Conservation (phyloP, 176 grass and related monocot species). For the Oryza rufipogon region DNA sequence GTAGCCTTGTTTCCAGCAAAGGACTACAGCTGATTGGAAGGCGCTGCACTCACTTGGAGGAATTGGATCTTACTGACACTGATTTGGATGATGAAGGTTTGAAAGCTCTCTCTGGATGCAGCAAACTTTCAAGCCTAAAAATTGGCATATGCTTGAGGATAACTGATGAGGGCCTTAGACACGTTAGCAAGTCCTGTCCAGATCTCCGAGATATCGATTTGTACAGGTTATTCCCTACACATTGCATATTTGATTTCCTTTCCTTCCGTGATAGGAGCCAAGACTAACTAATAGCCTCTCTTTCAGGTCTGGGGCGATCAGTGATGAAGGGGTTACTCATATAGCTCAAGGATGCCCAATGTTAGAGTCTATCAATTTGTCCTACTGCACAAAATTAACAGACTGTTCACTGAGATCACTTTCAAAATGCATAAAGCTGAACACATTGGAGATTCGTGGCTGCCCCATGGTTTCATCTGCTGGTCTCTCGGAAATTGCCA, state of each 20-base stretch:
- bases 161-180: constrained; percentile 68
- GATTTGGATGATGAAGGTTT: constrained; percentile 91
- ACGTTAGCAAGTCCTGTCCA: constrained; percentile 61
- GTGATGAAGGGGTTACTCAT: constrained; percentile 62
- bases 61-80: constrained; percentile 81
- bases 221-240: constrained; percentile 53
- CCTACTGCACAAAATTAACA: constrained; percentile 81
- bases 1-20: constrained; percentile 55
- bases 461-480: constrained; percentile 56
- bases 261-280: not conserved
- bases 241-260: not conserved
- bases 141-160: constrained; percentile 85
- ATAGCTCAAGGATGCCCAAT: constrained; percentile 65
- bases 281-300: constrained; percentile 30
- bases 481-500: constrained; percentile 60
- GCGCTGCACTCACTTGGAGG: constrained; percentile 59
- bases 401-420: constrained; percentile 60
- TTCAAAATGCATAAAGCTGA: constrained; percentile 68
- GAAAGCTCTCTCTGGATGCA: constrained; percentile 64
- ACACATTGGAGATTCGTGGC: constrained; percentile 74
- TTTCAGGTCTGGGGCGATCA: constrained; percentile 70
- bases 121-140: constrained; percentile 73
- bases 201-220: constrained; percentile 78
- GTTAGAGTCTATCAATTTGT: constrained; percentile 71
- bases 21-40: constrained; percentile 72